Base-by-base conservation (phyloP, 2,329 filamentous ascomycete genomes). In the Emmonsia crescens region DNA sequence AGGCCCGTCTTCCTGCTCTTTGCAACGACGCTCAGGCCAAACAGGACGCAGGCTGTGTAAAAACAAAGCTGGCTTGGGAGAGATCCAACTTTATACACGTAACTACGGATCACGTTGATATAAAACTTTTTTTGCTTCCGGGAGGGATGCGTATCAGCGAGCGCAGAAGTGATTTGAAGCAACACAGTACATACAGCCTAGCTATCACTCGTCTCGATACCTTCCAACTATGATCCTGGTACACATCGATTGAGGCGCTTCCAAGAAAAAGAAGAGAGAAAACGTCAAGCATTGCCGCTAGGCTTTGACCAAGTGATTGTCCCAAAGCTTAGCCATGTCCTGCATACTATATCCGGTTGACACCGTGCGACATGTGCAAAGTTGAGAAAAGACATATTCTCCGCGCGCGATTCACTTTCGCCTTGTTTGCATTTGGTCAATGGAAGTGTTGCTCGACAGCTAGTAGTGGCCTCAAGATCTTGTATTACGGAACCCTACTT, bases 101-200 rank as follows among this genome's bases (percentile, higher is more conserved):
- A 57, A 56, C 51, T 63, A 65, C 66, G 64, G 66, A 60, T 69
- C 64, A 62, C 64, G 69, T 57, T 51, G 54, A 61, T 46, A 38
- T 61, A 24, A 49, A 49, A 21, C 14, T 21, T 49, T 5, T 49
- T 49, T 40, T 24, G 21, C 54, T 61, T 61, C 54, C 61, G 40
- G 48, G 60, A 49, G 33, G 51, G 58, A 62, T 61, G 65, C 72
- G 72, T 71, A 76, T 78, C 77, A 82, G 79, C 80, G 80, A 82
- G 80, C 78, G 76, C 73, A 81, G 77, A 76, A 79, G 79, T 77
- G 72, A 75, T 72, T 70, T 49, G 24, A 70, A 75, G 67, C 72
- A 78, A 74, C 69, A 73, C 65, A 74, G 67, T 65, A 68, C 58
- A 67, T 65, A 68, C 59, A 67, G 52, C 63, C 36, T 44, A 63